phyloP scores from a whole-genome alignment of 2,329 filamentous ascomycete genomes.

The Scedosporium boydii region DNA sequence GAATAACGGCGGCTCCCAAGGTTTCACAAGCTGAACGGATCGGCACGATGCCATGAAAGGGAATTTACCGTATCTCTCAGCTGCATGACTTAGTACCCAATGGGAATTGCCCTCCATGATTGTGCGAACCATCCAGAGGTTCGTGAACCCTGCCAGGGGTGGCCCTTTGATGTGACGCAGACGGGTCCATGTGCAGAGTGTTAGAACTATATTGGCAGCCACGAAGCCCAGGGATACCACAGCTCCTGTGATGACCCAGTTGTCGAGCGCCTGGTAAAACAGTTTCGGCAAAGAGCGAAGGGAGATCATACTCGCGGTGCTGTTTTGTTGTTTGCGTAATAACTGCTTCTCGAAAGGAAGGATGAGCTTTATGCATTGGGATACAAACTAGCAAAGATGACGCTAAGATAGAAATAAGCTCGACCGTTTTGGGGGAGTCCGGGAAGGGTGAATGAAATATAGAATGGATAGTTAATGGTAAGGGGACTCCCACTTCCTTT shows the following conservation, averaged over 20 bases:
- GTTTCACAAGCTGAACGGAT: neutral
- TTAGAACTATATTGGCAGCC: conserved; percentile 3
- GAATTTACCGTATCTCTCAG: conserved; percentile 22
- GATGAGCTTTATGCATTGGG: too few species aligned
- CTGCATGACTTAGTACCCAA: conserved; percentile 24
- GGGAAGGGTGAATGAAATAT: too few species aligned
- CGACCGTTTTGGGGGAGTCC: too few species aligned
- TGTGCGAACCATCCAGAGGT: conserved; percentile 25
- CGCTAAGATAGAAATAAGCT: too few species aligned
- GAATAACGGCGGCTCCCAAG: neutral
- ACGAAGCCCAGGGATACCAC: neutral
- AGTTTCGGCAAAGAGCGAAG: too few species aligned
- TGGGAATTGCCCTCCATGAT: conserved; percentile 22
- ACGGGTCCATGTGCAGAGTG: conserved; percentile 21
- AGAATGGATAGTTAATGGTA: too few species aligned
- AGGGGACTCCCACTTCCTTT: too few species aligned
- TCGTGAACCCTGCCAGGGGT: conserved; percentile 24
- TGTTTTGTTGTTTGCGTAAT: too few species aligned
- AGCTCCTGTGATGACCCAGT: neutral
- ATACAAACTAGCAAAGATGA: too few species aligned
- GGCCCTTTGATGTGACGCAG: conserved; percentile 32
- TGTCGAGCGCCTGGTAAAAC: neutral
- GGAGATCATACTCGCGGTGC: too few species aligned
- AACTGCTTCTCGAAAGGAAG: too few species aligned
- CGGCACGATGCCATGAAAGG: neutral